A percentile compares a stretch with the other conserved stretches of the same genome.
Evolutionary conservation across 768 basidiomycete species (phyloP).

Genomic region (Boletus speciosus): DNA sequence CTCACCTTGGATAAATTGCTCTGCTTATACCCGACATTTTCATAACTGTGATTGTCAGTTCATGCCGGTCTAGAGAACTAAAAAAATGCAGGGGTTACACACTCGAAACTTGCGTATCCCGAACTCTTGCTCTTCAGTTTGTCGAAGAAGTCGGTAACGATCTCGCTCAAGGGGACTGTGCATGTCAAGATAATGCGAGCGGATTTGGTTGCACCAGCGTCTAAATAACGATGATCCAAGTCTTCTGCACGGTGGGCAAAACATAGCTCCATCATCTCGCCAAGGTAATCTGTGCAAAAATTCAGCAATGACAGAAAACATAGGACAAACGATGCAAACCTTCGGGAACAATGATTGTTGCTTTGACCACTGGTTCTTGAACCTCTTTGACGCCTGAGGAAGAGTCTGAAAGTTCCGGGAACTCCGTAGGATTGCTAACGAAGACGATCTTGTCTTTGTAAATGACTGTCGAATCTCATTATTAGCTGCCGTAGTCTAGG

Average conservation of each 20-base stretch:
- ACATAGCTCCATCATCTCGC: slow-evolving; percentile 95
- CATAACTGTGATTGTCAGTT: slow-evolving; percentile 61
- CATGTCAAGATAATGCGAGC: slow-evolving; percentile 80
- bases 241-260: slow-evolving; percentile 80
- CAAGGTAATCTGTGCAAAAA: slow-evolving; percentile 69
- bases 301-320: background rate
- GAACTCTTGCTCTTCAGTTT: slow-evolving; percentile 90
- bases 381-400: slow-evolving; percentile 64
- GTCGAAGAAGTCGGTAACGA: slow-evolving; percentile 95
- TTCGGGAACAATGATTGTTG: slow-evolving; percentile 92
- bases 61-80: background rate
- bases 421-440: slow-evolving; percentile 93
- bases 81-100: slow-evolving; percentile 27
- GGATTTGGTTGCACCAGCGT: slow-evolving; percentile 38
- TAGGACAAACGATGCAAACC: slow-evolving; percentile 41
- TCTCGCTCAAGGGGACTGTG: slow-evolving; percentile 83
- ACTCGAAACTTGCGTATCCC: slow-evolving; percentile 93
- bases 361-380: slow-evolving; percentile 90
- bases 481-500: background rate
- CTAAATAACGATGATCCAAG: slow-evolving; percentile 81
- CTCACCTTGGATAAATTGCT: slow-evolving; percentile 81
- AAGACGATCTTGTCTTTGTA: slow-evolving; percentile 59
- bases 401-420: slow-evolving; percentile 76
- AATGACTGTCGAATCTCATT: slow-evolving; percentile 49
- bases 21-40: slow-evolving; percentile 83